Evolutionary conservation across 2,329 filamentous ascomycete genomes (phyloP), one percentile per base, ranked within the genome.

Genomic region (Zymoseptoria pseudotritici): DNA sequence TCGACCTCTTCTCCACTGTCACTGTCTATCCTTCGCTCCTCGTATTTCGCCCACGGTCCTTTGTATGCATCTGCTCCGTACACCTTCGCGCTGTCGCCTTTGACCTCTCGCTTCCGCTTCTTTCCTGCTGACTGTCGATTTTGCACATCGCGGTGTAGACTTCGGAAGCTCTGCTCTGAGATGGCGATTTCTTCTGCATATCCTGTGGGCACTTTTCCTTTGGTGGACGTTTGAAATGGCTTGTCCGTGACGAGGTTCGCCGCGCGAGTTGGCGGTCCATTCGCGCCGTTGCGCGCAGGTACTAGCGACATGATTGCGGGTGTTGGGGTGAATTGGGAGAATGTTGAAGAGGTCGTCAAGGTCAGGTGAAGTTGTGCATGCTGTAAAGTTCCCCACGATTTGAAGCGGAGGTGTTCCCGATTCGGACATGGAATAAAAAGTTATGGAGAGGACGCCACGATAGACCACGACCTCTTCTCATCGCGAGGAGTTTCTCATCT

Each of bases 11-110:
- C 88, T 11, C 78, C 77, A n/a, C 90, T 86, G 60, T 89, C 83
- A 58, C 83, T 84, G 31, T 84, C 79, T 65, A 91, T 88, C 68
- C 89, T 88, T 65, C 92, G 86, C 55, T 86, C 80, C 64, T 86
- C 81, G 71, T 95, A 96, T 72, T 83, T 86, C 8, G 94, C 95
- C 95, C 95, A 99, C 0, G 94, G 95, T 0, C 95, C 95, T 46
- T 96, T 83, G 74, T 99, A 99, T 53, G 91, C 87, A 57, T 87
- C 88, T 7, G 91, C 86, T 0, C 94, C 94, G 69, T 96, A 92
- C 0, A 92, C 88, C 49, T 97, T 82, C 19, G 86, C 85, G 50
- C 91, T 85, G 72, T 93, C 86, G 54, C 94, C 94, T 71, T 94
- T 97, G 66, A 80, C 85, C 74, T 97, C 91, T 62, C 94, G 82